Evolutionary conservation across 495 filamentous ascomycete species (phyloP).

Genomic region (Terfezia claveryi): DNA sequence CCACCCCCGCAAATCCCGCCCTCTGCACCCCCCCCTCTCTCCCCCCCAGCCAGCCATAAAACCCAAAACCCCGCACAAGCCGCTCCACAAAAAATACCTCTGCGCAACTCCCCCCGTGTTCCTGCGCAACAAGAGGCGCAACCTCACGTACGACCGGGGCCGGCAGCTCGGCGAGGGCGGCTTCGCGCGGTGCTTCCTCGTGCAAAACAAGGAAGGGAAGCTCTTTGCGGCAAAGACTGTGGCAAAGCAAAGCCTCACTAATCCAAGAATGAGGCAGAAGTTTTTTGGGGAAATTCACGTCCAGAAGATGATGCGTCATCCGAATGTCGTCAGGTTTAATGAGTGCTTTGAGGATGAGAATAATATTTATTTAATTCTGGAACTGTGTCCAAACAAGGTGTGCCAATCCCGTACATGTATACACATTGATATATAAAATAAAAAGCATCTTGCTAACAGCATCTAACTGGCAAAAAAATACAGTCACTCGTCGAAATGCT

Average conservation of each 20-base stretch:
- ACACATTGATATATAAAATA: background rate
- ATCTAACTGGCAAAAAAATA: too few species aligned
- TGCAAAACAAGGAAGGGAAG: conserved; percentile 36
- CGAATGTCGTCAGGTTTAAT: conserved; percentile 83
- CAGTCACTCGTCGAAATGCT: conserved; percentile 93
- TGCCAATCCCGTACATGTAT: too few species aligned
- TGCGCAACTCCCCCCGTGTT: conserved; percentile 59
- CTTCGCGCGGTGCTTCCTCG: conserved; percentile 73
- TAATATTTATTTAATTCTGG: conserved; percentile 82
- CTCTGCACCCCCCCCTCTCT: too few species aligned
- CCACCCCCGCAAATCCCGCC: conserved; percentile 32
- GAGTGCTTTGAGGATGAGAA: conserved; percentile 76
- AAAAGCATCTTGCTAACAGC: too few species aligned
- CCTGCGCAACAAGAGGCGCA: conserved; percentile 33
- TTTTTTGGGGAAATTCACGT: conserved; percentile 96
- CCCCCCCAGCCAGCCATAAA: conserved; percentile 31
- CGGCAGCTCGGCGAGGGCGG: conserved; percentile 74
- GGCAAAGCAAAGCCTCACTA: conserved; percentile 57
- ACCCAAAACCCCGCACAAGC: conserved; percentile 31
- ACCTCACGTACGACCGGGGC: conserved; percentile 67
- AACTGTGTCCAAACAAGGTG: conserved; percentile 69
- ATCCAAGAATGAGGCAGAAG: conserved; percentile 61
- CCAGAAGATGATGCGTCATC: conserved; percentile 88
- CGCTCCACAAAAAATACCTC: conserved; percentile 48
- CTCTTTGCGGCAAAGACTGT: conserved; percentile 24